Evolutionary conservation across 805 yeast genomes (phyloP).

Genomic region (Monosporozyma unispora): DNA sequence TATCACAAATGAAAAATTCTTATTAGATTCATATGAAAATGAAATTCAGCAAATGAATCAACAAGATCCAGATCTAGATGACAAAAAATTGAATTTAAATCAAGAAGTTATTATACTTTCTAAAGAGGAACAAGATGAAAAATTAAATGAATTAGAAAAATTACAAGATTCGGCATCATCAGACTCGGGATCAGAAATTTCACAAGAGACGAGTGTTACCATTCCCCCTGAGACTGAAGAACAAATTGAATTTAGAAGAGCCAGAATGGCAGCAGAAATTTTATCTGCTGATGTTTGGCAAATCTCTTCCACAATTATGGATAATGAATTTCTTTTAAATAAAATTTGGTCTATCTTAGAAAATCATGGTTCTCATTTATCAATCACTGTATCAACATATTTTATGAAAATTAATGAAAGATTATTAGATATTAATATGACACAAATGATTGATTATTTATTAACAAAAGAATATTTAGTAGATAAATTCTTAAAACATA

Average conservation of each 20-base stretch:
- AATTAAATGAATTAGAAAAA: not conserved
- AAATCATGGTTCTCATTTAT: conserved; percentile 46
- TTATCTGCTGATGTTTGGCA: conserved; percentile 90
- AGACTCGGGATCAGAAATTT: conserved; percentile 12
- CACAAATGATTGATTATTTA: conserved; percentile 63
- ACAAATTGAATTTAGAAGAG: conserved; percentile 35
- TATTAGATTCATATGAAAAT: conserved; percentile 13
- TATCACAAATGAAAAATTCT: conserved; percentile 40
- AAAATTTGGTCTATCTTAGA: conserved; percentile 76
- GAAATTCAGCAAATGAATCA: conserved; percentile 1
- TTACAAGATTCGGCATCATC: not conserved
- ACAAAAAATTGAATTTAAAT: not conserved
- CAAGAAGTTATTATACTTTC: conserved; percentile 5
- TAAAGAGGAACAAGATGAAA: conserved; percentile 1
- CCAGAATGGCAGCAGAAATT: conserved; percentile 78
- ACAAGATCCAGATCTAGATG: not conserved
- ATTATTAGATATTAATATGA: conserved; percentile 78
- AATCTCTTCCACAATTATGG: conserved; percentile 81
- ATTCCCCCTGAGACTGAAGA: conserved; percentile 33
- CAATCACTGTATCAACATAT: conserved; percentile 71
- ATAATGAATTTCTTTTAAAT: conserved; percentile 51
- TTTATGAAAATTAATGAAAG: conserved; percentile 90
- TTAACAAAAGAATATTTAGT: conserved; percentile 60
- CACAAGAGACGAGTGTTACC: conserved; percentile 29
- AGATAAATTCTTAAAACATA: conserved; percentile 69